Base-by-base conservation (phyloP, 1,284 basidiomycete genomes). In the Pyrrhoderma noxium region DNA sequence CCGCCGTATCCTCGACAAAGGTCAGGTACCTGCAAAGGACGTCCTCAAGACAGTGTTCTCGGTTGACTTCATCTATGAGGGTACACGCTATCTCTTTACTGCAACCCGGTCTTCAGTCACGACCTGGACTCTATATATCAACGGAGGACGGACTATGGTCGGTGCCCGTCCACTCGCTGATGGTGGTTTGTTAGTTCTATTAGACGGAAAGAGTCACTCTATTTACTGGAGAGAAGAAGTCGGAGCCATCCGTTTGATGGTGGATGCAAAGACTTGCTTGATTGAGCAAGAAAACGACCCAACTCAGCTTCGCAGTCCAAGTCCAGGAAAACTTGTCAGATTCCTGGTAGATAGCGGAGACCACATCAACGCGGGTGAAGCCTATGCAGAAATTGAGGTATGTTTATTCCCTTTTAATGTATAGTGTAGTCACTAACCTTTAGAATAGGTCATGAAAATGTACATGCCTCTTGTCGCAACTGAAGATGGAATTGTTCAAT, bases 221-320 rank as follows among this genome's bases (percentile, higher is more conserved):
- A 80, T 97, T 56, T 99, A 99, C 72, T 99, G 91, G 92, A 80
- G 93, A 55, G 96, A 98, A 69, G 96, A 99, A 72, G 95, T 98
- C 53, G 95, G 93, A 53, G 90, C 93, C 11, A 74, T 94, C 61
- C 80, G 96, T 52, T 68, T 99, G 58, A 95, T 95, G 82, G 82
- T 99, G 58, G 93, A 97, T 68, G 80, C 92, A 57, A 96, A 97
- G 77, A 99, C 96, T 23, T 96, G 93, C 68, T 77, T 97, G 68
- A 95, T 99, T 61, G 96, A 98, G 71, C 94, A 99, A 70, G 96
- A 99, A 78, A 97, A 97, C 62, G 96, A 99, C 66, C 96, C 96
- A 4, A 99, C 96, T 14, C 95, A 99, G 69, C 76, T 99, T 52
- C 79, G 95, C 62, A 93, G 89, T 63, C 96, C 96, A 9, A 93